A percentile compares a stretch with the other conserved stretches of the same genome.
Evolutionary conservation across 345 rosid genomes (phyloP).

Genomic region (Lepidium aucheri): DNA sequence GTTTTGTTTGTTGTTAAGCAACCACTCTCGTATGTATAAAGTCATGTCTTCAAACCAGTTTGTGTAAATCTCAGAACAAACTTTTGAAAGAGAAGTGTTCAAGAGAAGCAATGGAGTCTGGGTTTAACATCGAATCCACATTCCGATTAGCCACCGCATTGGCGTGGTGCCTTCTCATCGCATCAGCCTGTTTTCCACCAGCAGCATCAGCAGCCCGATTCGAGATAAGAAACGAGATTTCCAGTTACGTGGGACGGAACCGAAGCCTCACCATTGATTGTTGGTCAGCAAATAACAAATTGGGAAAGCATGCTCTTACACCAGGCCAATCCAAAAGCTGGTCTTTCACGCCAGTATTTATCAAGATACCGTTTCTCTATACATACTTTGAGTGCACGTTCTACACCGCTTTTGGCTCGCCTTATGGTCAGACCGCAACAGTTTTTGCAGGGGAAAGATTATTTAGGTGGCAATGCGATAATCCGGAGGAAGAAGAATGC

Average conservation of each 20-base stretch:
- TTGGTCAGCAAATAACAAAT: conserved; percentile 11
- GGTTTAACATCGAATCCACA: neutral
- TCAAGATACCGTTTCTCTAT: conserved; percentile 26
- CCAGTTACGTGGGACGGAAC: conserved; percentile 14
- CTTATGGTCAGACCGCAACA: conserved; percentile 12
- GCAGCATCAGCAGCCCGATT: conserved; percentile 19
- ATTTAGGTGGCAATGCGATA: conserved; percentile 26
- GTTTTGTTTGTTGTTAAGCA: neutral
- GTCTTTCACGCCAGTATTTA: conserved; percentile 20
- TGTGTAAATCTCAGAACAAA: neutral
- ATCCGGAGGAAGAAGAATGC: conserved; percentile 15
- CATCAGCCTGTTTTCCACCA: neutral
- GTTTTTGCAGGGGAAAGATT: conserved; percentile 23
- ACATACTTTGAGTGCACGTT: conserved; percentile 22
- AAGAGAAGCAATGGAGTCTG: conserved; percentile 4
- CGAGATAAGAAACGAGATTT: conserved; percentile 25
- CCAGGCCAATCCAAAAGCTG: conserved; percentile 25
- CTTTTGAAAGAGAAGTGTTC: neutral
- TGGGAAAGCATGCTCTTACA: neutral
- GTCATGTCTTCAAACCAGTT: neutral
- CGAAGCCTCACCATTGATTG: neutral
- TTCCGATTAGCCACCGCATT: conserved; percentile 4
- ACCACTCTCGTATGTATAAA: neutral
- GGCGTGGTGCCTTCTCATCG: conserved; percentile 19
- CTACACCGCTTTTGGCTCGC: conserved; percentile 18